A percentile compares a stretch with the other conserved stretches of the same genome.
Conservation (phyloP, 163 green algal genomes). For the Chloromonas sp. region DNA sequence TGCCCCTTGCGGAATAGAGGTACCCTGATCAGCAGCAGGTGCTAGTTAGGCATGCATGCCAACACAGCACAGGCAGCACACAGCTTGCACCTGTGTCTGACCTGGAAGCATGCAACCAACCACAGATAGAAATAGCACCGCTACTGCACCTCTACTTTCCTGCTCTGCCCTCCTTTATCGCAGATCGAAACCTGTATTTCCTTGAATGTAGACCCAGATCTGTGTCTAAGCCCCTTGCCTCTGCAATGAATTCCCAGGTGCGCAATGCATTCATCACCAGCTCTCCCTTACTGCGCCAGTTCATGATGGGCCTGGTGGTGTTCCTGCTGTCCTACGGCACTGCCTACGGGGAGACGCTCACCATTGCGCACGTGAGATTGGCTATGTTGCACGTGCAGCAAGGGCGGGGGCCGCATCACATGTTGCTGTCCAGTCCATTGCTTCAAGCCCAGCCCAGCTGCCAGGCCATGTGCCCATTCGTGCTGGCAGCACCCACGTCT, state of each 20-base stretch:
- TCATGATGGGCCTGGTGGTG: constrained; percentile 48
- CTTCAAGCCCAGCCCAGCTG: too few relatives aligned
- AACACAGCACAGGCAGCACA: not conserved
- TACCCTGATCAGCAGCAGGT: not conserved
- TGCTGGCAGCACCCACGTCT: not conserved
- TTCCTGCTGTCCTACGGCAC: constrained; percentile 86
- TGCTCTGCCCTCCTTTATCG: too few relatives aligned
- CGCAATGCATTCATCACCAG: constrained; percentile 23
- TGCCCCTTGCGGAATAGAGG: not conserved
- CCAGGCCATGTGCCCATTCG: not conserved
- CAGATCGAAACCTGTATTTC: too few relatives aligned
- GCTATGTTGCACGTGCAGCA: too few relatives aligned
- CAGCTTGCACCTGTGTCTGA: not conserved
- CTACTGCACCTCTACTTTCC: too few relatives aligned
- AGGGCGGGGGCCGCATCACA: too few relatives aligned
- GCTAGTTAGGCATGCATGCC: not conserved
- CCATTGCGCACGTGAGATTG: constrained; percentile 75
- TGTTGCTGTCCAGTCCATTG: too few relatives aligned
- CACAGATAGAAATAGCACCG: too few relatives aligned
- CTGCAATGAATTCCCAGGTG: constrained; percentile 22
- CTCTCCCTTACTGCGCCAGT: constrained; percentile 10
- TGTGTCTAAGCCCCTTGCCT: not conserved
- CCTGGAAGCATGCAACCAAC: too few relatives aligned
- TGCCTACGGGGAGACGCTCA: constrained; percentile 89
- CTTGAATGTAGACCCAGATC: too few relatives aligned